Percentiles rank a stretch among this genome's conserved stretches.
phyloP scores from a whole-genome alignment of 2,329 filamentous ascomycete species.

The Fusarium sp. region DNA sequence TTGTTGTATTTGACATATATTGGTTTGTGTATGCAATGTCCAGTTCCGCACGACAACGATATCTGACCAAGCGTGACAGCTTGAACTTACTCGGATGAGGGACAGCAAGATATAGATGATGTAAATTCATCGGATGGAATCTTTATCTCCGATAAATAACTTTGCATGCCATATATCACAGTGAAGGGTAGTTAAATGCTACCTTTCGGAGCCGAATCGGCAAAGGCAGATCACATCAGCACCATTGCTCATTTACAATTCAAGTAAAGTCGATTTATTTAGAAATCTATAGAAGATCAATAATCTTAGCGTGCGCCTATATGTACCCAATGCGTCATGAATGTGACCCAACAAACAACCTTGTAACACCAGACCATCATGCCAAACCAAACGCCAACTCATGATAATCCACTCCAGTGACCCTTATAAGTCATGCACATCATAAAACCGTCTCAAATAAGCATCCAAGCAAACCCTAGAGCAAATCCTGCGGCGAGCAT shows the following conservation, averaged over 20 bases:
- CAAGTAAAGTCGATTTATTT: not conserved
- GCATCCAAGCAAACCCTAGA: constrained; percentile 34
- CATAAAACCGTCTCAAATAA: constrained; percentile 16
- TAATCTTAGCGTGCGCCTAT: not conserved
- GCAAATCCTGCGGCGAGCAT: constrained; percentile 24
- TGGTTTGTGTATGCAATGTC: not conserved
- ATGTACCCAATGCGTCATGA: not conserved
- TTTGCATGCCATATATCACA: not conserved
- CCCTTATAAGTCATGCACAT: not conserved
- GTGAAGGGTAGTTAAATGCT: not conserved
- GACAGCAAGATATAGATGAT: not conserved
- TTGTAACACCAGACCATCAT: not conserved
- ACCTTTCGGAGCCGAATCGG: constrained; percentile 42
- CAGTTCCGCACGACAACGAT: not conserved
- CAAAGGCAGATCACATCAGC: constrained; percentile 6
- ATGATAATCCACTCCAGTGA: not conserved
- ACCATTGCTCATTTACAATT: not conserved
- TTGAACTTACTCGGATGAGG: not conserved
- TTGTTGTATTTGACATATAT: not conserved
- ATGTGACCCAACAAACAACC: not conserved
- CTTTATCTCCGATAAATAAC: not conserved
- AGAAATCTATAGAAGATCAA: not conserved
- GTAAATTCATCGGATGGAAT: not conserved
- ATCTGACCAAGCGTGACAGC: not conserved
- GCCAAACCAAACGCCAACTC: constrained; percentile 1